Evolutionary conservation across 2,329 filamentous ascomycete species (phyloP), one percentile per base, ranked within the genome.

Genomic region (Thermomyces lanuginosus): DNA sequence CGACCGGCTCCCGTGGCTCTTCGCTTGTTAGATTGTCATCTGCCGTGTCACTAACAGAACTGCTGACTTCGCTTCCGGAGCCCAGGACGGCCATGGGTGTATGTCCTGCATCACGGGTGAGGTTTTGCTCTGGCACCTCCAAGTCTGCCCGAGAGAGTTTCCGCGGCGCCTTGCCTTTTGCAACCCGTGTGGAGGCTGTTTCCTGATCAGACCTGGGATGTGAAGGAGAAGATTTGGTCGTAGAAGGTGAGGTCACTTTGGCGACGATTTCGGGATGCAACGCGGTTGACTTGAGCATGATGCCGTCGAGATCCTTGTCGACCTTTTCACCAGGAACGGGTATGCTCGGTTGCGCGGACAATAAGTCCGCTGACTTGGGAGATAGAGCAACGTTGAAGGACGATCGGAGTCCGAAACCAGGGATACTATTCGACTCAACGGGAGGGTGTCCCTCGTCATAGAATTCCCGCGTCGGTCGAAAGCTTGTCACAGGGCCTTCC

Each of bases 261-360:
- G 53, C 55, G 10, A 56, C 48, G 10, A 61, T 45, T 28, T 50
- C 51, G 4, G 55, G 56, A 14, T 50, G 53, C 20, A 61, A 38
- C 3, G 49, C 56, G 11, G 54, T 53, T 3, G 56, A 59, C 30
- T 60, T 61, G 26, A 61, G 45, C 4, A 51, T 60, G 30, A 61
- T 61, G 4, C 58, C 57, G 32, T 61, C 58, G 1, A 61, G 44
- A 16, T 44, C 50, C 27, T 49, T 58, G 36, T 61, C 58, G 18
- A 61, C 43, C 35, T 55, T 51, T 36, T 60, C 55, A 30, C 61
- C 56, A 3, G 56, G 57, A 26, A 61, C 52, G 2, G 56, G 48
- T 6, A 58, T 42, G 17, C 51, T 46, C 26, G 47, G 35, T 31
- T 38, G 39, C 8, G 39, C 29, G 7, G 40, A 32, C 6, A 39